phyloP scores from a whole-genome alignment of 2,329 filamentous ascomycete species.

The Fusarium xylarioides region DNA sequence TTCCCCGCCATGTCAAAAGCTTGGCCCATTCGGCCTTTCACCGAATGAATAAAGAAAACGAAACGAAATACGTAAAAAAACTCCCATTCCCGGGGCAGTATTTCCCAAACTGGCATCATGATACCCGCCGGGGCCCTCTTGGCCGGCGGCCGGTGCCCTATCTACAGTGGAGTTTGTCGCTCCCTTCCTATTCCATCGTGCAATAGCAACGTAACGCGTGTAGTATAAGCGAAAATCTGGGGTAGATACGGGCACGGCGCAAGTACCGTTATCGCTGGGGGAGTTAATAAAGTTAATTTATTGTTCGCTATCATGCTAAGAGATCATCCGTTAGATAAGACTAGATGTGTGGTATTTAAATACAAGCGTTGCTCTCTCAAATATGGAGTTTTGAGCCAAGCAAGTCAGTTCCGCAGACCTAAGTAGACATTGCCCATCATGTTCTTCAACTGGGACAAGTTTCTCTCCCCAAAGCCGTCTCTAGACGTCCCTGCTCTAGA shows the following conservation, averaged over 20 bases:
- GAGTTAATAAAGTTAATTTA: background rate
- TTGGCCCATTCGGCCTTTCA: background rate
- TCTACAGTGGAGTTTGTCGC: constrained; percentile 20
- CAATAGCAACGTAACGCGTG: background rate
- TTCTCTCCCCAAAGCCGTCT: constrained; percentile 41
- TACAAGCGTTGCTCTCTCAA: background rate
- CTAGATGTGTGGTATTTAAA: constrained; percentile 10
- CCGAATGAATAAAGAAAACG: constrained; percentile 24
- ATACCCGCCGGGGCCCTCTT: constrained; percentile 21
- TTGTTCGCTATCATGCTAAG: constrained; percentile 15
- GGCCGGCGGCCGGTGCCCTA: constrained; percentile 24
- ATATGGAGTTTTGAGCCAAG: no score
- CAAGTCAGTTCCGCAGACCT: no score
- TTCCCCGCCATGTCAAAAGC: background rate
- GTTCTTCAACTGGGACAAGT: constrained; percentile 34
- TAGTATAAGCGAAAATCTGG: constrained; percentile 15
- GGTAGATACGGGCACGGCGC: constrained; percentile 7
- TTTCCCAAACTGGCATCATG: background rate
- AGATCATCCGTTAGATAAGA: background rate
- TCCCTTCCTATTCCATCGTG: background rate
- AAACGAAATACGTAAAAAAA: constrained; percentile 25
- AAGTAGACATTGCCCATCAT: background rate
- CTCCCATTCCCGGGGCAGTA: background rate
- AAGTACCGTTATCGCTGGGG: constrained; percentile 29
- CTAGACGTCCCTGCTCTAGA: constrained; percentile 47